Evolutionary conservation across 176 grass and related monocot genomes (phyloP).

Genomic region (Carex littledalei): DNA sequence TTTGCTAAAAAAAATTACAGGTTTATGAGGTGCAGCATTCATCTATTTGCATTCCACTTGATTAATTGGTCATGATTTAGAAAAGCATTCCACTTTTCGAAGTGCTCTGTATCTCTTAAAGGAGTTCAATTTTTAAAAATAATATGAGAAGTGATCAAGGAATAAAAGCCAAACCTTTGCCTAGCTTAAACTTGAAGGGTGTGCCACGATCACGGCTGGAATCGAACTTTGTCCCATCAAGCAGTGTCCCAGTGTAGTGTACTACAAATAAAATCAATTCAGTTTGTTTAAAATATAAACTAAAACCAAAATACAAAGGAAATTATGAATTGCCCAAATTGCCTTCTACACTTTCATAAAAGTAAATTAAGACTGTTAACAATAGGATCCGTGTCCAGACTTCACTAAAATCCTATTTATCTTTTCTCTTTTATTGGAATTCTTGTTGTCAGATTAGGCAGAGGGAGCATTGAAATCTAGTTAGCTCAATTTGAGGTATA

Average conservation of each 20-base stretch:
- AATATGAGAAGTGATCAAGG: neutral
- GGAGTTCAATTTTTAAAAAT: neutral
- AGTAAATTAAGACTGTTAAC: neutral
- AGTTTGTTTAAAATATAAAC: slow-evolving; percentile 1
- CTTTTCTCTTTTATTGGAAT: neutral
- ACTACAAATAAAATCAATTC: slow-evolving; percentile 29
- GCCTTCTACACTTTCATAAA: neutral
- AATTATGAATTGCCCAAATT: neutral
- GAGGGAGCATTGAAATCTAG: neutral
- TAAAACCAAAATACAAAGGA: neutral
- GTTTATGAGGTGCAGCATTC: neutral
- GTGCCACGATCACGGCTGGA: slow-evolving; percentile 65
- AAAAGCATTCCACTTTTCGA: neutral
- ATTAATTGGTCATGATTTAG: too few species aligned
- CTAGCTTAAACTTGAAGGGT: slow-evolving; percentile 67
- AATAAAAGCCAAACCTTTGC: slow-evolving; percentile 47
- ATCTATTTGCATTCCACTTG: neutral
- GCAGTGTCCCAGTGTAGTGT: slow-evolving; percentile 77
- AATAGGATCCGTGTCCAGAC: neutral
- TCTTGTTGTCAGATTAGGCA: neutral
- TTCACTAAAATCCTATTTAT: neutral
- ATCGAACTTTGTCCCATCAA: slow-evolving; percentile 75
- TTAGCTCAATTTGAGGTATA: neutral
- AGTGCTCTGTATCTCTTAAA: neutral
- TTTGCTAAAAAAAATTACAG: neutral